phyloP scores from a whole-genome alignment of 306 rosid genomes.

The Vicia villosa region DNA sequence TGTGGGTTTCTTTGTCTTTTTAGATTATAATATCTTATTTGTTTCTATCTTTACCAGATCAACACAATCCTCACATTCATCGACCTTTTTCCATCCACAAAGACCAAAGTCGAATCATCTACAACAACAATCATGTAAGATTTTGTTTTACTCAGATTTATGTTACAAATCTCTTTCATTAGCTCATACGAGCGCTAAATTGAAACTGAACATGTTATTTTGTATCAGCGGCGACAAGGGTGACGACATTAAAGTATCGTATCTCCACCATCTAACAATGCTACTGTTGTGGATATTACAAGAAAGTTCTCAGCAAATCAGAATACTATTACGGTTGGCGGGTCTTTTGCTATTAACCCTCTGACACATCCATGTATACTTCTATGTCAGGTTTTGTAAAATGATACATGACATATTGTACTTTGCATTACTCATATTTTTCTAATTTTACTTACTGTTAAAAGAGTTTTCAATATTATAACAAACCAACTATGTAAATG shows the following conservation, averaged over 20 bases:
- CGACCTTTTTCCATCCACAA: constrained; percentile 81
- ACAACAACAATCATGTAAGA: constrained; percentile 84
- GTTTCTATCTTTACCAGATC: constrained; percentile 50
- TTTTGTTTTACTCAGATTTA: constrained; percentile 15
- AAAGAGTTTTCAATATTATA: no score
- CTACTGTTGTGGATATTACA: constrained; percentile 75
- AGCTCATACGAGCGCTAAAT: constrained; percentile 1
- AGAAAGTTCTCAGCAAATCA: constrained; percentile 84
- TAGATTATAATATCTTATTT: constrained; percentile 18
- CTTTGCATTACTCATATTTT: no score
- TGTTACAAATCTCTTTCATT: constrained; percentile 7
- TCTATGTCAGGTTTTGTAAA: no score
- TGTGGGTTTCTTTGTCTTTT: constrained; percentile 54
- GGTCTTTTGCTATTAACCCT: constrained; percentile 70
- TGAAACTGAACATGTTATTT: constrained; percentile 34
- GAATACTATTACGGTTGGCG: constrained; percentile 90
- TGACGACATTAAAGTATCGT: constrained; percentile 78
- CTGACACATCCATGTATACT: no score
- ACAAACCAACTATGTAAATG: no score
- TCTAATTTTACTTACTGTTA: no score
- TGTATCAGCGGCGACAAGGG: constrained; percentile 84
- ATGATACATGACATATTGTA: no score
- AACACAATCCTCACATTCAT: constrained; percentile 65
- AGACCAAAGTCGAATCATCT: constrained; percentile 66
- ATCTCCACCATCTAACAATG: constrained; percentile 74